phyloP scores from a whole-genome alignment of 2,329 filamentous ascomycete genomes.

The Ustulina deusta region DNA sequence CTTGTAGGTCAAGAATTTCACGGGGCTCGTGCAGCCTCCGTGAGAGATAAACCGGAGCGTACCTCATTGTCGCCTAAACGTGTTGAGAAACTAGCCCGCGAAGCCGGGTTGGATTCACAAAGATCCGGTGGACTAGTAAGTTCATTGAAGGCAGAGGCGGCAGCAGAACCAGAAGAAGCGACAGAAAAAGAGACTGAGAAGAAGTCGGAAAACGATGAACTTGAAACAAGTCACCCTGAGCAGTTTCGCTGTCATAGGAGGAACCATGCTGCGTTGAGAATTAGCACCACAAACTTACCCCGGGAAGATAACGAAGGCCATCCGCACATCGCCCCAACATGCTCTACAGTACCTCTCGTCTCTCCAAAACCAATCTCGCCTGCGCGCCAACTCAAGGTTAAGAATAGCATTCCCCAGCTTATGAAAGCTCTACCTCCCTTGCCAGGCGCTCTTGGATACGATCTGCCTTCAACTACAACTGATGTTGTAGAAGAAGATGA shows the following conservation, averaged over 20 bases:
- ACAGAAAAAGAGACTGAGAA: constrained; percentile 13
- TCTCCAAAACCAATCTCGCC: constrained; percentile 64
- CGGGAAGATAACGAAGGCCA: constrained; percentile 45
- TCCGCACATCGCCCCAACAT: constrained; percentile 47
- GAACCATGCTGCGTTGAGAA: constrained; percentile 46
- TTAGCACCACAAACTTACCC: constrained; percentile 45
- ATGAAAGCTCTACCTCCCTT: constrained; percentile 66
- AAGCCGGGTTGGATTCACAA: constrained; percentile 2
- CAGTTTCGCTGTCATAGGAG: constrained; percentile 46
- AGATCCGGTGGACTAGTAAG: not conserved
- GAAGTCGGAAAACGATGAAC: constrained; percentile 12
- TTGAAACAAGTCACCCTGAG: constrained; percentile 18
- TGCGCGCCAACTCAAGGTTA: constrained; percentile 58
- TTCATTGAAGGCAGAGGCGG: not conserved
- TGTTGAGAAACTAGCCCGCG: not conserved
- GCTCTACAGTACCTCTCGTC: constrained; percentile 53
- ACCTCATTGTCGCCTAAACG: not conserved
- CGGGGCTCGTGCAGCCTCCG: not conserved
- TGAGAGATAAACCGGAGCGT: not conserved
- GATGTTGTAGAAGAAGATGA: constrained; percentile 45
- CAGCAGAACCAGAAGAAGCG: not conserved
- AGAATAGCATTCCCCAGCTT: constrained; percentile 63
- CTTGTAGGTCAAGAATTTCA: not conserved
- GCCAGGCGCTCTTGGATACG: constrained; percentile 51
- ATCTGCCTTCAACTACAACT: constrained; percentile 39